Evolutionary conservation across 164 flowering plant species (phyloP).

Genomic region (Cinnamomum micranthum): DNA sequence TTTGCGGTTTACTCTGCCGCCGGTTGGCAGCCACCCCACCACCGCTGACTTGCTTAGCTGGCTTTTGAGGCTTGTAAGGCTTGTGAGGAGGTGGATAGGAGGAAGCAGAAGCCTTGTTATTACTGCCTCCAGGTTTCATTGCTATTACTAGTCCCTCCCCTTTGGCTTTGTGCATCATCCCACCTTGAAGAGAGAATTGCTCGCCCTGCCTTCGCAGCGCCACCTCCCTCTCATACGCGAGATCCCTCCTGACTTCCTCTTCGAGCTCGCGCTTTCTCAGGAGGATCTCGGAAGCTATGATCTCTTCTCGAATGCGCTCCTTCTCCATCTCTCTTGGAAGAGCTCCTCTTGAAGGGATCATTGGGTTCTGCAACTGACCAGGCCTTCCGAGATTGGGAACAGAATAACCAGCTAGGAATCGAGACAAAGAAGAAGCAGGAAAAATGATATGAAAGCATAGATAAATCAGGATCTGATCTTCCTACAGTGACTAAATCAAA

Average conservation of each 20-base stretch:
- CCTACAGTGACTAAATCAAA: background rate
- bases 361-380: background rate
- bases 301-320: slow-evolving; percentile 30
- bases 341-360: slow-evolving; percentile 9
- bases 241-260: slow-evolving; percentile 34
- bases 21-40: background rate
- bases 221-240: slow-evolving; percentile 28
- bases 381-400: background rate
- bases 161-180: slow-evolving; percentile 33
- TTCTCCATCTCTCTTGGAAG: slow-evolving; percentile 28
- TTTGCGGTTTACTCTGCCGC: background rate
- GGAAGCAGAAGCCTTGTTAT: background rate
- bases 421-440: background rate
- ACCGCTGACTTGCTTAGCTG: background rate
- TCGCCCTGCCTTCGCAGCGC: slow-evolving; percentile 11
- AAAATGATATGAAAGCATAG: background rate
- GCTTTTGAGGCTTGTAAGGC: background rate
- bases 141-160: slow-evolving; percentile 16
- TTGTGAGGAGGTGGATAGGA: no score
- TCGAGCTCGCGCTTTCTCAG: slow-evolving; percentile 24
- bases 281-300: slow-evolving; percentile 21
- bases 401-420: slow-evolving; percentile 6
- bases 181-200: slow-evolving; percentile 9
- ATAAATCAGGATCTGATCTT: background rate
- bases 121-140: background rate